phyloP scores from a whole-genome alignment of 371 early-diverging fungal genomes.

The Entomophthora muscae region DNA sequence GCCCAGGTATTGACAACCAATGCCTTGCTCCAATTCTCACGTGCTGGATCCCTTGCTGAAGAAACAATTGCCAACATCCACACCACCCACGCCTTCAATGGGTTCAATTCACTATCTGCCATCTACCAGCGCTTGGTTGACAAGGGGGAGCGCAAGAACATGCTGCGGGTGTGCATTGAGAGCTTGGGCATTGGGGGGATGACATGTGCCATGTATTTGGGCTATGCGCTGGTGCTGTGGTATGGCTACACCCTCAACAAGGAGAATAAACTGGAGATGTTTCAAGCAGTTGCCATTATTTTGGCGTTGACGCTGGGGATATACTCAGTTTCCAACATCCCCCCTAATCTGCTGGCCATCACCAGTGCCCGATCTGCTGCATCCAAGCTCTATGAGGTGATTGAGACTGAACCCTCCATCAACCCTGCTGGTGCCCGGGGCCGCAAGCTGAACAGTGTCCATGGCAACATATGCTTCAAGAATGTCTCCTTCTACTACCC shows the following conservation, averaged over 20 bases:
- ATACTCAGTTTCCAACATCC: neutral
- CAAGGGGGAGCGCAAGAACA: conserved; percentile 29
- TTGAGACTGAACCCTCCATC: conserved; percentile 52
- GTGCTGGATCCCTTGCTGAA: conserved; percentile 50
- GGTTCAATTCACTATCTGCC: conserved; percentile 39
- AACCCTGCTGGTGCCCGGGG: conserved; percentile 55
- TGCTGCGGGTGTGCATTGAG: too few species aligned
- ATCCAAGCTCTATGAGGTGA: conserved; percentile 40
- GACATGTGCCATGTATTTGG: conserved; percentile 33
- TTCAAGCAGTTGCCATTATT: conserved; percentile 5
- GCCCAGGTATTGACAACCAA: too few species aligned
- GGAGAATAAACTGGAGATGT: neutral
- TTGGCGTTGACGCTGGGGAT: conserved; percentile 10
- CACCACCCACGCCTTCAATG: conserved; percentile 68
- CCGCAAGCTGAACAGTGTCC: conserved; percentile 20
- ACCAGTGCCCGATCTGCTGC: conserved; percentile 40
- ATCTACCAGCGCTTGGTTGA: conserved; percentile 30
- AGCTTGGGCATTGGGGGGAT: conserved; percentile 38
- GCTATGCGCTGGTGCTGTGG: conserved; percentile 35
- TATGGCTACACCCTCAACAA: conserved; percentile 26
- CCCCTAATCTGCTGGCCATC: conserved; percentile 31
- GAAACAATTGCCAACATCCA: conserved; percentile 76
- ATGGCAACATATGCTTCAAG: conserved; percentile 32
- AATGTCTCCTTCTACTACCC: conserved; percentile 68
- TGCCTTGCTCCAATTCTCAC: conserved; percentile 26